Evolutionary conservation across 2,329 filamentous ascomycete species (phyloP), one percentile per base, ranked within the genome.

Genomic region (Hortaea sp.): DNA sequence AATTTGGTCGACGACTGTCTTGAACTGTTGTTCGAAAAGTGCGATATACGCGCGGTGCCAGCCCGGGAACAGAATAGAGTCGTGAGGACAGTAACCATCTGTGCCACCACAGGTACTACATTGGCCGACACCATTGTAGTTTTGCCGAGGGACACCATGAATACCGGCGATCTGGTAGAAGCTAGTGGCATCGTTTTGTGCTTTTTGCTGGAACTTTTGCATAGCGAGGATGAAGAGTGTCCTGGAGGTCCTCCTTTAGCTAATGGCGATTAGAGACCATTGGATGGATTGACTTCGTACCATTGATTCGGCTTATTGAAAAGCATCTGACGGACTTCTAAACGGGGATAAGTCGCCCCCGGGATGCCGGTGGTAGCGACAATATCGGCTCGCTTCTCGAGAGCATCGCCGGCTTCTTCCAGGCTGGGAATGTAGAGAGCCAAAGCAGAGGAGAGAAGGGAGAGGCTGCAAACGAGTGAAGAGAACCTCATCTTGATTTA

Each of bases 51-150:
- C 46, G 38, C 62, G 60, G 48, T 64, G 62, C 60, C 60, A 64
- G 20, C 32, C 32, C n/a, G 32, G 32, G 41, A 64, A 64, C 20
- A 61, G 57, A n/a, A 61, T 46, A 4, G 58, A 61, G 37, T 57
- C 51, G 56, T 64, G 62, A n/a, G 59, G 56, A 53, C 62, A 63
- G 50, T 63, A 64, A n/a, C 62, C 61, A 39, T 58, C 53, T 32
- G 55, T 49, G 39, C 52, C 55, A n/a, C 47, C 40, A 44, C 58
- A 62, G 20, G 40, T 47, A 41, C 52, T 52, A 50, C 58, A 58
- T 43, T 58, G 50, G 5, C 46, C 47, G 6, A 63, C 60, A 42
- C 54, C 54, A 47, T 62, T 55, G 51, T 55, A 64, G 46, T 52
- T 49, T 38, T 49, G 31, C n/a, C 49, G 54, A n/a, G 61, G 61